Percentiles rank a stretch among this genome's conserved stretches.
phyloP scores from a whole-genome alignment of 768 basidiomycete genomes.

The Phaeotremella fagi region DNA sequence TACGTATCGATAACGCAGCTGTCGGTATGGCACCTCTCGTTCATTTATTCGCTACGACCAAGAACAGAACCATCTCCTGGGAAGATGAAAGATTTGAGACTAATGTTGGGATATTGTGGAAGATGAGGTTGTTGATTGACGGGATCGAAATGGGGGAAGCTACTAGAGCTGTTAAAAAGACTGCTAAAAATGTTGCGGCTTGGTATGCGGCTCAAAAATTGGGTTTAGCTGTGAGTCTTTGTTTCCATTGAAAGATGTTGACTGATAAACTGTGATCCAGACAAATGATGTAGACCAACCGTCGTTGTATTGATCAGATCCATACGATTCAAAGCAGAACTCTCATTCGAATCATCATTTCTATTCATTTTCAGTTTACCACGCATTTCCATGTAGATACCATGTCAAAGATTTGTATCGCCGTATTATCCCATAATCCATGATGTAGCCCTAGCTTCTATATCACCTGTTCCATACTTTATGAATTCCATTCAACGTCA shows the following conservation, averaged over 20 bases:
- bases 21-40: constrained; percentile 32
- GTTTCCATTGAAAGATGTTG: background rate
- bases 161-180: constrained; percentile 29
- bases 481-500: no score
- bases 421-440: no score
- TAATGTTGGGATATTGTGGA: constrained; percentile 33
- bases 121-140: constrained; percentile 26
- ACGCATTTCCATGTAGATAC: no score
- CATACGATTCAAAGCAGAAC: no score
- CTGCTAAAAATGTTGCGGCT: constrained; percentile 37
- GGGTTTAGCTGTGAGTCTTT: constrained; percentile 32
- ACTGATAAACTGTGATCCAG: background rate
- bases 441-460: no score
- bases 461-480: no score
- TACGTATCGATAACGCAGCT: constrained; percentile 15
- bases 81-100: constrained; percentile 32
- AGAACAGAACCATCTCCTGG: constrained; percentile 24
- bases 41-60: constrained; percentile 10
- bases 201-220: constrained; percentile 36
- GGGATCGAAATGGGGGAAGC: constrained; percentile 33
- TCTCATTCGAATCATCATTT: no score
- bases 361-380: no score
- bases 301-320: no score
- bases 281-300: no score
- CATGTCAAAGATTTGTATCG: no score